These are phyloP conservation scores for Aureobasidium sp. DNA, from an alignment of 2,329 filamentous ascomycete species.

Conservation along the genomic window DNA sequence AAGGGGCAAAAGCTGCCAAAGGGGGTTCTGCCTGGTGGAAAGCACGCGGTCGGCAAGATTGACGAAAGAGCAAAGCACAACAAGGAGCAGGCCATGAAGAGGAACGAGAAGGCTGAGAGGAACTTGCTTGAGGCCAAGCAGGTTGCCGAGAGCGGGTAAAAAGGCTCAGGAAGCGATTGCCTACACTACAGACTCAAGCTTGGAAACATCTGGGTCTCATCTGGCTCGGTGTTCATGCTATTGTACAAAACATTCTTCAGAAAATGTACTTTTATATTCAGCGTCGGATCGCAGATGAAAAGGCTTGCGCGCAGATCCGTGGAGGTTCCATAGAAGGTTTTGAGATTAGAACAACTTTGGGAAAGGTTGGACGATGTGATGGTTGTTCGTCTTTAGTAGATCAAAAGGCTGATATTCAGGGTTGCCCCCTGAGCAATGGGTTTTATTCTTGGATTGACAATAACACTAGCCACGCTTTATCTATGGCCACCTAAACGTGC, in stretches of 20 bases:
- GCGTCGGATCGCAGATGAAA: not conserved
- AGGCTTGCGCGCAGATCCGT: not conserved
- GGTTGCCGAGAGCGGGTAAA: constrained; percentile 19
- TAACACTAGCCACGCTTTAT: not conserved
- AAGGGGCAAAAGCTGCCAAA: constrained; percentile 29
- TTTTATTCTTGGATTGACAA: not conserved
- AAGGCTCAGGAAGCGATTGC: not conserved
- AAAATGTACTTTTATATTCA: not conserved
- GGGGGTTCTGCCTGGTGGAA: constrained; percentile 28
- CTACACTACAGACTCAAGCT: not conserved
- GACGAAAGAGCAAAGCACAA: constrained; percentile 25
- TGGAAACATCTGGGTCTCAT: not conserved
- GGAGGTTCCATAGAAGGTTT: not conserved
- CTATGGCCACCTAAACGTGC: not conserved
- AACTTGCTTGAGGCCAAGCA: constrained; percentile 24
- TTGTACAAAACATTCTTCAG: not conserved
- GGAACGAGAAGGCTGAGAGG: constrained; percentile 23
- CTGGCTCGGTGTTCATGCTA: not conserved
- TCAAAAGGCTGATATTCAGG: not conserved
- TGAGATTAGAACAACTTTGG: not conserved
- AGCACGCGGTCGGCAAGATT: constrained; percentile 26
- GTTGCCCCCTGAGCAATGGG: not conserved
- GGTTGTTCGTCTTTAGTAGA: not conserved
- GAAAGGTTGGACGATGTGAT: not conserved
- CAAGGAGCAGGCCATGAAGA: constrained; percentile 24